Evolutionary conservation across 2,329 filamentous ascomycete species (phyloP).

Genomic region (Iodosphaeria phyllophila): DNA sequence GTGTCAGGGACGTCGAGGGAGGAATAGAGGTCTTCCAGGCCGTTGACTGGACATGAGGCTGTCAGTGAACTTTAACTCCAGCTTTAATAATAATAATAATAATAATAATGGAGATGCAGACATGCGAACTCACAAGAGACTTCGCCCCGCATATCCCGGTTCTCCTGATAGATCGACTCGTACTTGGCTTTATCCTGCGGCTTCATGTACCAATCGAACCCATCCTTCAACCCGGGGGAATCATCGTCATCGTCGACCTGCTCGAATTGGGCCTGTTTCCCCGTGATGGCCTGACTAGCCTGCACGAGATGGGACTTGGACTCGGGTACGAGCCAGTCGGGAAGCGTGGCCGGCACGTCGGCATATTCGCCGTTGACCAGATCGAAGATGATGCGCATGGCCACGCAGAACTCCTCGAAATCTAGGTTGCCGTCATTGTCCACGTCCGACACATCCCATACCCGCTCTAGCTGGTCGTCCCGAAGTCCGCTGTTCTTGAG

Average conservation of each 20-base stretch:
- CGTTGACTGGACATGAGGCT: slow-evolving; percentile 36
- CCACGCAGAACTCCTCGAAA: slow-evolving; percentile 98
- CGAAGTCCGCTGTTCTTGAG: slow-evolving; percentile 44
- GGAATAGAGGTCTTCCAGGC: slow-evolving; percentile 70
- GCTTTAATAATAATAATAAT: background rate
- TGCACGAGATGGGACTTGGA: slow-evolving; percentile 84
- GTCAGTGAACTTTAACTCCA: slow-evolving; percentile 2
- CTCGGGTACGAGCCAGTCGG: slow-evolving; percentile 94
- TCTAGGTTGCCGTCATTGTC: slow-evolving; percentile 95
- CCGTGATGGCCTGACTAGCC: slow-evolving; percentile 60
- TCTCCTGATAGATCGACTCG: slow-evolving; percentile 91
- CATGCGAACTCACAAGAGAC: slow-evolving; percentile 44
- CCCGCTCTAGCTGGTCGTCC: slow-evolving; percentile 72
- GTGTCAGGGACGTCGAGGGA: slow-evolving; percentile 56
- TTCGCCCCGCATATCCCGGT: slow-evolving; percentile 72
- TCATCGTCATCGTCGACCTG: slow-evolving; percentile 70
- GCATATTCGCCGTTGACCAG: slow-evolving; percentile 86
- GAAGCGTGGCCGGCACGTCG: slow-evolving; percentile 70
- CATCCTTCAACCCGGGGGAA: slow-evolving; percentile 71
- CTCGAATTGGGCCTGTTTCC: slow-evolving; percentile 69
- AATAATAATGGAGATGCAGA: too few species aligned
- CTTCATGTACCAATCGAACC: slow-evolving; percentile 99
- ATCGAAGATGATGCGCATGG: slow-evolving; percentile 96
- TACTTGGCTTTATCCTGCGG: slow-evolving; percentile 84
- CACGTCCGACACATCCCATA: slow-evolving; percentile 95